Evolutionary conservation across 805 yeast species (phyloP), one percentile per base, ranked within the genome.

Genomic region (Wickerhamomyces pijperi): DNA sequence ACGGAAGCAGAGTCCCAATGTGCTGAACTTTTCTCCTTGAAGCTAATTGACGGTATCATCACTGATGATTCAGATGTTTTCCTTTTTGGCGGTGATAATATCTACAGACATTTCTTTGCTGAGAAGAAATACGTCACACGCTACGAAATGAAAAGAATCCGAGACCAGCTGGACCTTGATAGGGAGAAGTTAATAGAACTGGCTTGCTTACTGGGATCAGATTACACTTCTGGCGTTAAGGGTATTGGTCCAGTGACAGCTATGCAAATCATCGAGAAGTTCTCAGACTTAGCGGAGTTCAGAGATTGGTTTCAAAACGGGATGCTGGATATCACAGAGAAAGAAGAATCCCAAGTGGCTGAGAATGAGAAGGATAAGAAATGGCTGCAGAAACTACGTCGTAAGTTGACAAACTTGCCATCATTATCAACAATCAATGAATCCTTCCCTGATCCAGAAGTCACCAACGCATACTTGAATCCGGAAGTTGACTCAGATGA

Each of bases 1-100:
- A 86, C 86, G 88, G 99, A 92, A 60, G 98, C 98, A 2, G 99
- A 92, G 61, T 97, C 98, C 0, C 98, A 92, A 53, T 92, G 99
- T 61, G 96, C 95, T 0, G 84, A 81, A 46, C 60, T 92, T 6
- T 58, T 76, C 32, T 53, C 59, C n/a, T 57, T 87, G 18, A 74
- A 72, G 0, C 63, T 92, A 16, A 96, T 90, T 4, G 97, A 92
- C 58, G 99, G 98, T 0, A 81, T 92, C 5, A 79, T 92, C 19
- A 92, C 98, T 0, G 99, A 92, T 60, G 99, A 92, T 64, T 85
- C 95, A 47, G 99, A 92, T 70, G 87, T 94, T 37, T 92, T 92
- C 49, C 59, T 92, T 29, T 92, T 92, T 65, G 97, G 97, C 0
- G 95, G 95, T 2, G 74, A 75, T 39, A 67, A 63, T 33, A 74